Percentiles rank a stretch among this genome's conserved stretches.
phyloP scores from a whole-genome alignment of 768 basidiomycete species.

The Chalciporus pseudorubinellus region DNA sequence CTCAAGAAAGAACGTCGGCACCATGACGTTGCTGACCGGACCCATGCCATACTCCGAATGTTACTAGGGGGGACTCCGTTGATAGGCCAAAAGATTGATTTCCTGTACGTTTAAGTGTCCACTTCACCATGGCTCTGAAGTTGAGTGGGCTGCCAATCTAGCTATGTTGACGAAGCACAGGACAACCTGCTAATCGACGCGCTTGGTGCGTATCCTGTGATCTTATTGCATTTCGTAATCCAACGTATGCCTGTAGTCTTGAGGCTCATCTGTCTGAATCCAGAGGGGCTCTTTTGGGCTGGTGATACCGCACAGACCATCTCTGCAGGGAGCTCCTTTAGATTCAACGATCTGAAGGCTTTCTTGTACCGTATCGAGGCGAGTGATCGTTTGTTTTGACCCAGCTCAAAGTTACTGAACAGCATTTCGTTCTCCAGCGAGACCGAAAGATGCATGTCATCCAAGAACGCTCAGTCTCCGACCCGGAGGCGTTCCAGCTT shows the following conservation, averaged over 20 bases:
- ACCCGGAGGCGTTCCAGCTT: constrained; percentile 52
- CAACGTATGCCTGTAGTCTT: constrained; percentile 44
- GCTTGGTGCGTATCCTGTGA: constrained; percentile 41
- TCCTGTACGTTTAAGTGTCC: constrained; percentile 41
- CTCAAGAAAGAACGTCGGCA: constrained; percentile 43
- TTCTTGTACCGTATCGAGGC: constrained; percentile 66
- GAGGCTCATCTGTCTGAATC: constrained; percentile 56
- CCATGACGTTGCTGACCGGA: constrained; percentile 62
- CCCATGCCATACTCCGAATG: constrained; percentile 30
- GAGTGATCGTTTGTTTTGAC: background rate
- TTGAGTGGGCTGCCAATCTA: constrained; percentile 2
- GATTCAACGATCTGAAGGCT: constrained; percentile 69
- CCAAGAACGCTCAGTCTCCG: constrained; percentile 13
- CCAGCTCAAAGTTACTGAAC: background rate
- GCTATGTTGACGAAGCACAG: constrained; percentile 74
- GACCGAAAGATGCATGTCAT: constrained; percentile 14
- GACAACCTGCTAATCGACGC: constrained; percentile 69
- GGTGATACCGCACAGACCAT: constrained; percentile 82
- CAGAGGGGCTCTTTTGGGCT: constrained; percentile 72
- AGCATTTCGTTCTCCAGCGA: constrained; percentile 15
- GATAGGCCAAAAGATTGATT: constrained; percentile 48
- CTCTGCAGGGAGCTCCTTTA: constrained; percentile 67
- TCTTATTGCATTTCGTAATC: background rate
- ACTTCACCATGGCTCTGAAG: background rate
- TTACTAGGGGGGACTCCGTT: constrained; percentile 30